Conservation (phyloP, 208 protist species). For the Trypanosoma lewisi region DNA sequence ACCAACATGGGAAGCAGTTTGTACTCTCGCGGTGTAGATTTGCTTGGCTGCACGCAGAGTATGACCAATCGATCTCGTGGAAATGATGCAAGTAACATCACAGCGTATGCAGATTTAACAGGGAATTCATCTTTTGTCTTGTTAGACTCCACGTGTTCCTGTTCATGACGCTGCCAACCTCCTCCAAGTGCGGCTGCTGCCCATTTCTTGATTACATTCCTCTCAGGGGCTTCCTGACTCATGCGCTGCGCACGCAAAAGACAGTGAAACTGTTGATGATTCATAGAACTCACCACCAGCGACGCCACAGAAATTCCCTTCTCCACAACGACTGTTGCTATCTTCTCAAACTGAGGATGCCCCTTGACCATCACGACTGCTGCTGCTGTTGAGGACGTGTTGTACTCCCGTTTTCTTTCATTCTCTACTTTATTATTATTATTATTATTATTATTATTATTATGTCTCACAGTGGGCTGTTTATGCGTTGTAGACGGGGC, state of each 20-base stretch:
- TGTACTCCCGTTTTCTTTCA: neutral
- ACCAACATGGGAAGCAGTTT: slow-evolving; percentile 40
- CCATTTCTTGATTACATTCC: slow-evolving; percentile 1
- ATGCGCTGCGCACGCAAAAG: slow-evolving; percentile 6
- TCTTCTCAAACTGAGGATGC: slow-evolving; percentile 17
- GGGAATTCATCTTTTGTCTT: neutral
- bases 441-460: too few relatives aligned
- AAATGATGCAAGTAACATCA: slow-evolving; percentile 30
- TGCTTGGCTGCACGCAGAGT: slow-evolving; percentile 14
- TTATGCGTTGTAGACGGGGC: too few relatives aligned
- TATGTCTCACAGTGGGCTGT: too few relatives aligned
- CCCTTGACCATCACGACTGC: slow-evolving; percentile 1
- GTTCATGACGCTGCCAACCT: slow-evolving; percentile 2
- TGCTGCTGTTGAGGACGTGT: neutral
- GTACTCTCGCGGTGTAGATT: slow-evolving; percentile 17
- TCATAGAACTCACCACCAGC: slow-evolving; percentile 28
- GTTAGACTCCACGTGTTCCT: neutral
- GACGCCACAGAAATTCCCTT: slow-evolving; percentile 18
- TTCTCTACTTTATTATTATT: too few relatives aligned
- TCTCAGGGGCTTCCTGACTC: neutral
- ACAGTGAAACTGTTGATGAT: slow-evolving; percentile 18
- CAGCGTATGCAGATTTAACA: slow-evolving; percentile 3
- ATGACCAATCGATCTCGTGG: slow-evolving; percentile 20
- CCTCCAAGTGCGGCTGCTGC: slow-evolving; percentile 12
- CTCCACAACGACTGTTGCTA: slow-evolving; percentile 1